These are phyloP conservation scores for Macaranga tanarius DNA, from an alignment of 441 rosid species.

Conservation along the genomic window DNA sequence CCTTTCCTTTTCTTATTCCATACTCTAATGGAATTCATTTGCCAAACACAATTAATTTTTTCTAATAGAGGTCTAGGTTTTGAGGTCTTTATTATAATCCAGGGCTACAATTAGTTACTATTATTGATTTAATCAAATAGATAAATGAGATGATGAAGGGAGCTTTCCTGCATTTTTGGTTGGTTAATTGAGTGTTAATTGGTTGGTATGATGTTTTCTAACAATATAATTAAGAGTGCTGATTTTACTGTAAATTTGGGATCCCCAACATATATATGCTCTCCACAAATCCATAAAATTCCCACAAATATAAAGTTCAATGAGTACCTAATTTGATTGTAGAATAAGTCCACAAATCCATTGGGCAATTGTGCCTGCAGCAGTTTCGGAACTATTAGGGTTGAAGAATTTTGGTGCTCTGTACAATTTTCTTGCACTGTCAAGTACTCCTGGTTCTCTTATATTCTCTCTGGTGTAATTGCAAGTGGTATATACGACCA, in stretches of 20 bases:
- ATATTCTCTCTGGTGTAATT: slow-evolving; percentile 76
- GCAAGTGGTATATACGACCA: slow-evolving; percentile 77
- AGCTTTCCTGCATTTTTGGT: no score
- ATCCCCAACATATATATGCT: slow-evolving; percentile 11
- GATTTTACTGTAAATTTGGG: slow-evolving; percentile 13
- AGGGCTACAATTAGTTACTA: no score
- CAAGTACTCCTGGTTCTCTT: slow-evolving; percentile 80
- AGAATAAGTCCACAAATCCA: no score
- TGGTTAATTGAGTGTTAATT: slow-evolving; percentile 42
- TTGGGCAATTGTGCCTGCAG: slow-evolving; percentile 90
- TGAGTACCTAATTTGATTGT: slow-evolving; percentile 14
- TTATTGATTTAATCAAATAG: no score
- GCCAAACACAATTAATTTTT: no score
- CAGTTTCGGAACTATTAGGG: slow-evolving; percentile 86
- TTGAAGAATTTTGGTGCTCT: slow-evolving; percentile 80
- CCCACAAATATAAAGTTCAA: slow-evolving; percentile 17
- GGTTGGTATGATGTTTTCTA: slow-evolving; percentile 33
- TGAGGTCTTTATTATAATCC: no score
- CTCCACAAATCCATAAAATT: slow-evolving; percentile 23
- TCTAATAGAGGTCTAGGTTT: no score
- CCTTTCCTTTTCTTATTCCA: no score
- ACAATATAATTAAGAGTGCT: slow-evolving; percentile 22
- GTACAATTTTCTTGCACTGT: slow-evolving; percentile 77
- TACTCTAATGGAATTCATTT: no score
- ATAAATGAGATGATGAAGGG: no score